Percentiles rank a stretch among this genome's conserved stretches.
Conservation (phyloP, 2,329 filamentous ascomycete genomes). For the Colletotrichum siamense region DNA sequence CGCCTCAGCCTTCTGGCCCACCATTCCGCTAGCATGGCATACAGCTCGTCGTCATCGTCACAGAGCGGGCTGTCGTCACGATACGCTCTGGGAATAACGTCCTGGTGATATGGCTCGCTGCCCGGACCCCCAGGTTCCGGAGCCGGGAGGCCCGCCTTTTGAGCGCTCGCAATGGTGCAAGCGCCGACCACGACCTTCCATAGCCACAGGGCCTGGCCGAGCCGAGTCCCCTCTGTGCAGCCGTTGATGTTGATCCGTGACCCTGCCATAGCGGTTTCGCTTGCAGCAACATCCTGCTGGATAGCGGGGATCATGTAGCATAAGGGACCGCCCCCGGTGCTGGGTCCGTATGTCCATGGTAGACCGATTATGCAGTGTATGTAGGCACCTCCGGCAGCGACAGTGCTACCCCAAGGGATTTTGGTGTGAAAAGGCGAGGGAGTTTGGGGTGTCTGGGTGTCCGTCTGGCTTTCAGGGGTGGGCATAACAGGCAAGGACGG, state of each 20-base stretch:
- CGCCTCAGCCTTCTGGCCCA: background rate
- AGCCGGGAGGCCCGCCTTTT: background rate
- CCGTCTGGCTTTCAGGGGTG: background rate
- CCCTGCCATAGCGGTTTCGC: background rate
- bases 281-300: background rate
- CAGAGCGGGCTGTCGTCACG: background rate
- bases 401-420: background rate
- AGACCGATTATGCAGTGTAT: background rate
- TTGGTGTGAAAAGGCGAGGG: background rate
- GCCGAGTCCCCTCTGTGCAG: background rate
- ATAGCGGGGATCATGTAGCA: background rate
- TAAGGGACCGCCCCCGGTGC: background rate
- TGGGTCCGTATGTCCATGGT: background rate
- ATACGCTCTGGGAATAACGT: background rate
- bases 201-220: background rate
- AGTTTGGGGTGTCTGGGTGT: background rate
- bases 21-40: background rate
- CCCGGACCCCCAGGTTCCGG: background rate
- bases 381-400: background rate
- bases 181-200: background rate
- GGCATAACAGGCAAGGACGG: background rate
- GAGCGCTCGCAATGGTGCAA: background rate
- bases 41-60: background rate
- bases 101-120: background rate
- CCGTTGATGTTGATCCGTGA: background rate